These are phyloP conservation scores for Hypomontagnella monticulosa DNA, from an alignment of 495 filamentous ascomycete genomes.

Conservation along the genomic window DNA sequence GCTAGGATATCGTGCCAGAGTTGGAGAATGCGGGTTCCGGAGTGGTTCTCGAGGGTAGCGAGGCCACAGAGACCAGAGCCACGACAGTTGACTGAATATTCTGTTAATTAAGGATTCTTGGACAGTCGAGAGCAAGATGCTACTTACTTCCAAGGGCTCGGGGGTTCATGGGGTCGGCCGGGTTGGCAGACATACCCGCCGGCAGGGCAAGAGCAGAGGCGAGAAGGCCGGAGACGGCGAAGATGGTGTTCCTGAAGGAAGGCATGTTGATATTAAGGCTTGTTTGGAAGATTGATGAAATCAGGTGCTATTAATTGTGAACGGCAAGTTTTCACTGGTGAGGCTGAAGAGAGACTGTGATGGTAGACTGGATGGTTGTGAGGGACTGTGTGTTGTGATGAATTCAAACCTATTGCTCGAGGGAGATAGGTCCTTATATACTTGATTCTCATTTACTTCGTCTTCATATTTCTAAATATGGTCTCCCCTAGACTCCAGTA, in stretches of 20 bases:
- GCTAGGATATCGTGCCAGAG: constrained; percentile 24
- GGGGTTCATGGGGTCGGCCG: constrained; percentile 9
- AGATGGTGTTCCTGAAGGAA: constrained; percentile 7
- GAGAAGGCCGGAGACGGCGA: constrained; percentile 10
- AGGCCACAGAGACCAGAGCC: constrained; percentile 21
- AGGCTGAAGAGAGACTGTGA: too few relatives aligned
- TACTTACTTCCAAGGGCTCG: constrained; percentile 15
- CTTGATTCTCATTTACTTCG: too few relatives aligned
- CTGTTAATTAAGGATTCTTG: neutral
- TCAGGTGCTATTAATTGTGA: too few relatives aligned
- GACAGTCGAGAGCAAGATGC: neutral
- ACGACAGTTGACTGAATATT: constrained; percentile 16
- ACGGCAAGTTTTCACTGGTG: too few relatives aligned
- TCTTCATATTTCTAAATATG: too few relatives aligned
- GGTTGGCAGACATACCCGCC: constrained; percentile 12
- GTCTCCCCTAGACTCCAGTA: too few relatives aligned
- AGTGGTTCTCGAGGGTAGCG: constrained; percentile 19
- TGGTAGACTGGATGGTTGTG: too few relatives aligned
- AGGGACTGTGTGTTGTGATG: too few relatives aligned
- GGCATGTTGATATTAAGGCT: constrained; percentile 6
- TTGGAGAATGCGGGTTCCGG: constrained; percentile 1
- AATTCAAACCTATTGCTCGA: too few relatives aligned
- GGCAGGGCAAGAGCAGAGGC: constrained; percentile 16
- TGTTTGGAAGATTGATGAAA: neutral
- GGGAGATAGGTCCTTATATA: too few relatives aligned